A percentile compares a stretch with the other conserved stretches of the same genome.
These are phyloP conservation scores for Populus deltoides DNA, from an alignment of 345 rosid species.

Conservation along the genomic window DNA sequence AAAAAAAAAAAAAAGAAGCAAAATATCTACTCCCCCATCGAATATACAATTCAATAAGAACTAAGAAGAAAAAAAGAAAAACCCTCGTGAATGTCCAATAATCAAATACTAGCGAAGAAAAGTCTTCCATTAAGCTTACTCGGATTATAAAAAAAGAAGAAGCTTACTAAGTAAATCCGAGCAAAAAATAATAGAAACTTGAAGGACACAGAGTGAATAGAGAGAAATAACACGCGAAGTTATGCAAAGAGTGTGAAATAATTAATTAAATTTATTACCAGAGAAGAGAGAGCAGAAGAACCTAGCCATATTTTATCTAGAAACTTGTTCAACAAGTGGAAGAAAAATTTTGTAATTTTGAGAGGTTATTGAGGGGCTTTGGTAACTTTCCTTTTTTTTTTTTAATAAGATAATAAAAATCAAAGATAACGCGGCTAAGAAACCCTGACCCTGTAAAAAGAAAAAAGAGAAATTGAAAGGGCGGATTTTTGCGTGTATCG, in stretches of 20 bases:
- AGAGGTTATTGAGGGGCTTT: constrained; percentile 7
- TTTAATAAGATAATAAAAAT: background rate
- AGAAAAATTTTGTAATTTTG: constrained; percentile 7
- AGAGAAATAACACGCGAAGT: constrained; percentile 4
- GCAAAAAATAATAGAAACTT: background rate
- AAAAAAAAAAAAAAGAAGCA: background rate
- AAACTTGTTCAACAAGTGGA: constrained; percentile 20
- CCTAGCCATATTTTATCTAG: constrained; percentile 41
- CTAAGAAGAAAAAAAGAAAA: background rate
- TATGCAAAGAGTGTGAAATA: background rate
- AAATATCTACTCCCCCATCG: background rate
- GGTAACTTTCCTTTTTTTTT: constrained; percentile 11
- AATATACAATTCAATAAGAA: background rate
- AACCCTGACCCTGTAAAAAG: constrained; percentile 54
- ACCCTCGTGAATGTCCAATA: background rate
- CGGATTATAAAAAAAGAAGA: background rate
- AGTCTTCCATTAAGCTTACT: background rate
- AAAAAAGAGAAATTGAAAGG: constrained; percentile 14
- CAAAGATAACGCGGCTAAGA: constrained; percentile 17
- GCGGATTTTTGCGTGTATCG: constrained; percentile 12
- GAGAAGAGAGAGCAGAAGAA: constrained; percentile 33
- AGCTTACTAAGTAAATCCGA: background rate
- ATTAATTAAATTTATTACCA: constrained; percentile 32
- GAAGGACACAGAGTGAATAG: background rate
- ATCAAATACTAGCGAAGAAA: background rate